These are phyloP conservation scores for Geotrichum bryndzae DNA, from an alignment of 1,139 yeast species.

Conservation along the genomic window DNA sequence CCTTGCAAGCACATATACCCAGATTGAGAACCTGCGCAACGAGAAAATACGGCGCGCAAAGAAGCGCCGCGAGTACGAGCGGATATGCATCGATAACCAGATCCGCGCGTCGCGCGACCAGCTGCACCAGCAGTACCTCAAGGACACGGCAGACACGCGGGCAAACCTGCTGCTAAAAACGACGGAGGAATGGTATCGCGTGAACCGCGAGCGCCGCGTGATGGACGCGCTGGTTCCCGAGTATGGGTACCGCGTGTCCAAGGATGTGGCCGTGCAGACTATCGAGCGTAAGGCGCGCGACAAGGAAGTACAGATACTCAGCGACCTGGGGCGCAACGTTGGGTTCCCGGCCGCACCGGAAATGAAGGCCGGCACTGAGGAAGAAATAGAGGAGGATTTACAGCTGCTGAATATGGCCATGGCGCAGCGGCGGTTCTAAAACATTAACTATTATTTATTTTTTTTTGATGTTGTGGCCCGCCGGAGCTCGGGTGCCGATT, in stretches of 20 bases:
- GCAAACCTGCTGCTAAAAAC: conserved; percentile 61
- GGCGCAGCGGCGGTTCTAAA: neutral
- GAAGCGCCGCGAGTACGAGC: conserved; percentile 62
- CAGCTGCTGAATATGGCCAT: conserved; percentile 5
- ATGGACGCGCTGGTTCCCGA: conserved; percentile 64
- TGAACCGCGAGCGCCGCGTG: conserved; percentile 80
- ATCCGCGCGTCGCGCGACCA: conserved; percentile 74
- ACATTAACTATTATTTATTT: neutral
- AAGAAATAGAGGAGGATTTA: conserved; percentile 30
- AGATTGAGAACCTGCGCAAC: conserved; percentile 65
- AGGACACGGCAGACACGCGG: conserved; percentile 63
- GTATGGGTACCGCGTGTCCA: conserved; percentile 35
- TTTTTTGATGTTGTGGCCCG: neutral
- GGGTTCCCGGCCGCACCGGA: conserved; percentile 62
- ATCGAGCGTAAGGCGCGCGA: conserved; percentile 50
- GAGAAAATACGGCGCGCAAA: conserved; percentile 64
- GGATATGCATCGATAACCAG: conserved; percentile 71
- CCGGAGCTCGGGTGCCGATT: neutral
- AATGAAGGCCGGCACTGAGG: conserved; percentile 42
- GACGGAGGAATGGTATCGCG: conserved; percentile 86
- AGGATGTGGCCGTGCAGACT: conserved; percentile 40
- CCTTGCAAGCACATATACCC: conserved; percentile 54
- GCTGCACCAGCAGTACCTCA: conserved; percentile 78
- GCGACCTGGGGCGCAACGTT: conserved; percentile 51
- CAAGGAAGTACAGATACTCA: conserved; percentile 52